Evolutionary conservation across 2,329 filamentous ascomycete genomes (phyloP), one percentile per base, ranked within the genome.

Genomic region (Colletotrichum phormii): DNA sequence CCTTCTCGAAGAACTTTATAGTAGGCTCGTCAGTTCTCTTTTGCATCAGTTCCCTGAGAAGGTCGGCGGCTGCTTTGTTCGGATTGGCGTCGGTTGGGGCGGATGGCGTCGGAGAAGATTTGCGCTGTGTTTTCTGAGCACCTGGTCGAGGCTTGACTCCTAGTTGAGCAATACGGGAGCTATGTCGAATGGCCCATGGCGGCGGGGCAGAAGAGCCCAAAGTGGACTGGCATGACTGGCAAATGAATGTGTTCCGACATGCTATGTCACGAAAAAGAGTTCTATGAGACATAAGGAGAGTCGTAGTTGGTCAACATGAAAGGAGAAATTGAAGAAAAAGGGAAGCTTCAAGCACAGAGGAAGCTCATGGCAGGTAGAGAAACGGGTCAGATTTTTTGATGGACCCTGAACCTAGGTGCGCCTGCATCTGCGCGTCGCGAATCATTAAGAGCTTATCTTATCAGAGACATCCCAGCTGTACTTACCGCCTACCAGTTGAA

Each of bases 1-100:
- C 82, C 76, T 89, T 84, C 67, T 89, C 86, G 73, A 87, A 89
- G 76, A 83, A 88, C 9, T 84, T 82, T 12, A 88, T 81, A 3
- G 80, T 75, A 26, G 74, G 49, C 13, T 73, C 71, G 18, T 66
- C 76, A 13, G 62, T 54, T 74, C 71, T 53, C 51, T 73, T 54
- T 29, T 70, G 12, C 64, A 67, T 62, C 15, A 75, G 54, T 9
- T 78, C 74, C 37, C 74, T 74, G 7, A 78, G 60, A 11, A 83
- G 77, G 4, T 72, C 58, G 18, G 68, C 57, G 8, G 72, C 64
- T 18, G 74, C 74, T n/a, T 35, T 35, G 7, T 33, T 60, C 15
- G 29, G 24, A 29, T 63, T n/a, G 26, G 70, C 5, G 5, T 63
- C 60, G 8, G 11, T 24, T 24, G n/a, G 33, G 22, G 65, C 5